Conservation (phyloP, 352 stramenopile species). For the Phytopythium oedochilum region DNA sequence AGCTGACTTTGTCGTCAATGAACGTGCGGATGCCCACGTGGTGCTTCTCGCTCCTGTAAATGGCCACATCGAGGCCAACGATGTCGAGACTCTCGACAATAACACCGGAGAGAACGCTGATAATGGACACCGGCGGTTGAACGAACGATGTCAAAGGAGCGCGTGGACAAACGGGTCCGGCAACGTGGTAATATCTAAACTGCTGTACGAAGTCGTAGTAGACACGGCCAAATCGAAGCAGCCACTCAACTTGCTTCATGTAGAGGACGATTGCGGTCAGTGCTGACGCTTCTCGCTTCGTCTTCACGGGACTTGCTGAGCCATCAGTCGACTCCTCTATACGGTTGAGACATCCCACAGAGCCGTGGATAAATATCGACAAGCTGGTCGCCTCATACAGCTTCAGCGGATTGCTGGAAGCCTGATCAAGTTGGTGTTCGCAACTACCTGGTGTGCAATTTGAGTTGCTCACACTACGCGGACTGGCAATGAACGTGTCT, state of each 20-base stretch:
- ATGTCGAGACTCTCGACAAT: slow-evolving; percentile 55
- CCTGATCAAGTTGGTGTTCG: not conserved
- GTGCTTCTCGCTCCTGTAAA: slow-evolving; percentile 71
- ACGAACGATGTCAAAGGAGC: too few relatives aligned
- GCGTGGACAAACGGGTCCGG: not conserved
- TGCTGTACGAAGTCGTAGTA: slow-evolving; percentile 22
- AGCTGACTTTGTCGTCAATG: slow-evolving; percentile 52
- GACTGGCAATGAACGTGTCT: slow-evolving; percentile 6
- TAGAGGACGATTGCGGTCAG: slow-evolving; percentile 67
- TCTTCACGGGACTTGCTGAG: not conserved
- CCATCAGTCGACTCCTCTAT: not conserved
- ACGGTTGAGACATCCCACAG: slow-evolving; percentile 12
- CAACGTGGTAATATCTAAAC: not conserved
- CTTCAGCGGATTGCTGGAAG: slow-evolving; percentile 9
- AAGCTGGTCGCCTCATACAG: slow-evolving; percentile 29
- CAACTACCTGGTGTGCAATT: not conserved
- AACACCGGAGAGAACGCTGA: slow-evolving; percentile 32
- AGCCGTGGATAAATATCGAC: slow-evolving; percentile 41
- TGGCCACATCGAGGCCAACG: slow-evolving; percentile 54
- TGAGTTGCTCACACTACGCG: not conserved
- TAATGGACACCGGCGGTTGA: not conserved
- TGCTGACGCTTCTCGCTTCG: slow-evolving; percentile 49
- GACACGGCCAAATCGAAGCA: slow-evolving; percentile 52
- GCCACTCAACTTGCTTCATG: slow-evolving; percentile 69
- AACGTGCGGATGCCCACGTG: slow-evolving; percentile 58